Evolutionary conservation across 228 moss, liverwort and hornwort species (phyloP), one percentile per base, ranked within the genome.

Genomic region (Sphagnum magellanicum): DNA sequence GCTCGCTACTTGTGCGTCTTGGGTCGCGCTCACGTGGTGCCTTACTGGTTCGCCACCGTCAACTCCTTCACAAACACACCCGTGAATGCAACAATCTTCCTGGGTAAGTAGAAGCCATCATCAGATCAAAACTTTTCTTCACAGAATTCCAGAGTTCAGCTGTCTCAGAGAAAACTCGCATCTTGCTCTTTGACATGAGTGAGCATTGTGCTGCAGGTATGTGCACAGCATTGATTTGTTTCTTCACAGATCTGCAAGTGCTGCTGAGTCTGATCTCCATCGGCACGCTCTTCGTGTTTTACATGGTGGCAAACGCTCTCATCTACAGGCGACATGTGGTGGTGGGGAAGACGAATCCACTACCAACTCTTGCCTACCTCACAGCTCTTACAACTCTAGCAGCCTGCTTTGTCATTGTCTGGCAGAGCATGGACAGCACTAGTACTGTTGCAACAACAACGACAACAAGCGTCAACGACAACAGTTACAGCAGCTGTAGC

Each of bases 221-320:
- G 10, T 91, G 79, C 72, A 97, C 96, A 48, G 96, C 86, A 8
- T 75, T 79, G 50, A 82, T 93, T 73, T 89, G 91, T 14, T 74
- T 91, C 16, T 83, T 97, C 76, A 88, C 87, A 6, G 90, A 97
- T 32, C 81, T 97, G 49, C 79, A 86, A 15, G 87, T 93, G 59
- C 93, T 97, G 4, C 86, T 97, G 52, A 87, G 84, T 63, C 89
- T 97, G 64, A 84, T 97, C 50, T 97, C 96, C 6, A 91, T 97
- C 32, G 96, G 96, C 70, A 97, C 96, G 0, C 90, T 97, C 8
- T 97, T 97, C 51, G 96, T 97, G 10, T 97, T 97, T 63, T 97
- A 97, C 81, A 97, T 93, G 96, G 96, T 97, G 49, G 93, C 93
- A 59, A 97, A 91, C 65, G 96, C 91, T 5, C 83, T 92, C 53